These are phyloP conservation scores for Endocladia muricata DNA, from an alignment of 31 red algal species.

Conservation along the genomic window DNA sequence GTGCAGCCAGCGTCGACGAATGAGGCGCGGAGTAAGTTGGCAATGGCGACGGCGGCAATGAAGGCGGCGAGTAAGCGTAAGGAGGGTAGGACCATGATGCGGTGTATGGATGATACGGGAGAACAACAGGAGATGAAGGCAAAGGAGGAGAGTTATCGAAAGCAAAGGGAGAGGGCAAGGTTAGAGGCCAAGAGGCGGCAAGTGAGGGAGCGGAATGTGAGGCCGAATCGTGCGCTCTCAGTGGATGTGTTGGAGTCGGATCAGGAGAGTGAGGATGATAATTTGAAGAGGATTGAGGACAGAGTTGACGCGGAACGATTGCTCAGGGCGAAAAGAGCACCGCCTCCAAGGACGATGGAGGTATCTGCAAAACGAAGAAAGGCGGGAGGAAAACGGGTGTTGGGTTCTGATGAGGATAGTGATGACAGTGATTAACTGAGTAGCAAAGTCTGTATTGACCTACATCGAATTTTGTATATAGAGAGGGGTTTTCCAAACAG, in stretches of 20 bases:
- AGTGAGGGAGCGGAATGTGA: conserved; percentile 29
- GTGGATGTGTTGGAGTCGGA: conserved; percentile 43
- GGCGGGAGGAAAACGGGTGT: conserved; percentile 33
- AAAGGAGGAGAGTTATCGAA: conserved; percentile 26
- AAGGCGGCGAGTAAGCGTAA: conserved; percentile 15
- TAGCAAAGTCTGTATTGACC: too few relatives aligned
- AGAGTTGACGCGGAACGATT: conserved; percentile 39
- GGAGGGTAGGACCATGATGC: conserved; percentile 39
- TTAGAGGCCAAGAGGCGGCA: conserved; percentile 54
- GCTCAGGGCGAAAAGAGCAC: conserved; percentile 35
- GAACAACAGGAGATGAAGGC: conserved; percentile 51
- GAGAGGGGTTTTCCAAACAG: too few relatives aligned
- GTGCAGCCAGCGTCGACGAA: conserved; percentile 44
- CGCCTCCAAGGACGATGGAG: conserved; percentile 22
- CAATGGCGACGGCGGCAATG: conserved; percentile 32
- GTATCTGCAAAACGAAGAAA: conserved; percentile 53
- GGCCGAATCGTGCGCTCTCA: conserved; percentile 25
- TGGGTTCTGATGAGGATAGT: conserved; percentile 28
- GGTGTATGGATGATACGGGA: conserved; percentile 45
- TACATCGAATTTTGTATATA: too few relatives aligned
- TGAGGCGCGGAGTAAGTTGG: conserved; percentile 30
- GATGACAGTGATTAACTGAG: conserved; percentile 58
- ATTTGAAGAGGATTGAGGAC: conserved; percentile 39
- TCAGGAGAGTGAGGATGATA: conserved; percentile 51
- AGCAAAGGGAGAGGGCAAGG: conserved; percentile 26